Conservation (phyloP, 2,329 filamentous ascomycete species). For the Myrmaecium sp. region DNA sequence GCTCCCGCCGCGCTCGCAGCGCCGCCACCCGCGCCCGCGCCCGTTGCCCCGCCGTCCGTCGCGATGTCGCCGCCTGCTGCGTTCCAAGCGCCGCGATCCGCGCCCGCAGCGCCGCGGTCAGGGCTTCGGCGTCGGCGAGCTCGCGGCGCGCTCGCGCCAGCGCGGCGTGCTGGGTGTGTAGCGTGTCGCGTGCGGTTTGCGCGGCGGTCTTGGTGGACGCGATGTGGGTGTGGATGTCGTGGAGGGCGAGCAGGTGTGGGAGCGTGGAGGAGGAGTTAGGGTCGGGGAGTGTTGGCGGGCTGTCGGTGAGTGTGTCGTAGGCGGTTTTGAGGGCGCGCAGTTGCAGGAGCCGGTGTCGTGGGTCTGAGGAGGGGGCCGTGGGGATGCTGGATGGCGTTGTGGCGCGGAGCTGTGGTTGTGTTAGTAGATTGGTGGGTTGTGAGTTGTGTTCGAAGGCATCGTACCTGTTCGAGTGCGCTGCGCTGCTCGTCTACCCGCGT, state of each 20-base stretch:
- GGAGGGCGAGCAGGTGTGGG: slow-evolving; percentile 54
- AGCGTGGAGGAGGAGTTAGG: slow-evolving; percentile 47
- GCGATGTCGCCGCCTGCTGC: slow-evolving; percentile 39
- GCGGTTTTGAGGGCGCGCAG: slow-evolving; percentile 41
- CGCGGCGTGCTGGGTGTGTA: slow-evolving; percentile 21
- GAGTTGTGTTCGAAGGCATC: slow-evolving; percentile 23
- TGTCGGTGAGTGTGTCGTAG: slow-evolving; percentile 45
- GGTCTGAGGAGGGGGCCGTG: slow-evolving; percentile 16
- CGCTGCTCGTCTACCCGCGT: slow-evolving; percentile 31
- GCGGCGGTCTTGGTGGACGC: slow-evolving; percentile 47
- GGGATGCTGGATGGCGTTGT: slow-evolving; percentile 9
- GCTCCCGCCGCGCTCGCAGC: slow-evolving; percentile 40
- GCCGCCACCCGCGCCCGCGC: slow-evolving; percentile 45
- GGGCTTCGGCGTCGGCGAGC: slow-evolving; percentile 30
- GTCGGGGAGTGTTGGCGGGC: slow-evolving; percentile 48
- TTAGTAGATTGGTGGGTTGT: no score
- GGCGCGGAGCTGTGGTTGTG: slow-evolving; percentile 32
- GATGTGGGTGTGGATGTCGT: slow-evolving; percentile 47
- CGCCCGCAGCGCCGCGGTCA: slow-evolving; percentile 30
- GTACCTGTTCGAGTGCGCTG: slow-evolving; percentile 28
- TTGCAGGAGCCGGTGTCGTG: slow-evolving; percentile 24
- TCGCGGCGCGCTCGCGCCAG: slow-evolving; percentile 29
- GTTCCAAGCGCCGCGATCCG: slow-evolving; percentile 43
- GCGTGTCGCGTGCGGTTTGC: slow-evolving; percentile 21
- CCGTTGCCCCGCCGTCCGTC: slow-evolving; percentile 43